phyloP scores from a whole-genome alignment of 2,329 filamentous ascomycete species.

The Colletotrichum scovillei region DNA sequence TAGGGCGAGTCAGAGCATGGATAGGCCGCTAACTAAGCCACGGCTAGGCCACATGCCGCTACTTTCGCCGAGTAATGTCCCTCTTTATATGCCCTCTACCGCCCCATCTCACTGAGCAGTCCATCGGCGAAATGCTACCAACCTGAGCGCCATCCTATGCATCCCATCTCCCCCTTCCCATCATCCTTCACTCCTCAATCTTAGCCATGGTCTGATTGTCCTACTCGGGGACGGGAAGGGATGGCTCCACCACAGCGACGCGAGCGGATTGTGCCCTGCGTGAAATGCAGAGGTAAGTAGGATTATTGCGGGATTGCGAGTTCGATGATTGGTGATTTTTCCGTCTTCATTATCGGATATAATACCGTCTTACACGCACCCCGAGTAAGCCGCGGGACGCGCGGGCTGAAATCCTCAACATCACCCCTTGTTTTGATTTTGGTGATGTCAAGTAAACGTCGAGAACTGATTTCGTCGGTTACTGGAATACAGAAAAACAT shows the following conservation, averaged over 20 bases:
- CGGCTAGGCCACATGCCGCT: not conserved
- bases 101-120: not conserved
- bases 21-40: not conserved
- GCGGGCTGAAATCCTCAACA: too few relatives aligned
- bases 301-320: not conserved
- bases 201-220: not conserved
- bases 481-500: conserved; percentile 2
- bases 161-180: not conserved
- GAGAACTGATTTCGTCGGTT: not conserved
- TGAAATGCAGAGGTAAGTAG: conserved; percentile 16
- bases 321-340: not conserved
- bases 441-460: not conserved
- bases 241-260: conserved; percentile 24
- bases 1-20: not conserved
- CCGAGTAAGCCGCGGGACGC: too few relatives aligned
- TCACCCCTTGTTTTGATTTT: too few relatives aligned
- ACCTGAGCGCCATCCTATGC: conserved; percentile 3
- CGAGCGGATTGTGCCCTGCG: conserved; percentile 15
- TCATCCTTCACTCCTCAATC: not conserved
- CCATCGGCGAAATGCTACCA: conserved; percentile 14
- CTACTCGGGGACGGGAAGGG: not conserved
- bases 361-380: too few relatives aligned
- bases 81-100: not conserved
- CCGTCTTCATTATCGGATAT: too few relatives aligned
- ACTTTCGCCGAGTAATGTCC: conserved; percentile 10